These are phyloP conservation scores for Annulohypoxylon stygium DNA, from an alignment of 495 filamentous ascomycete genomes.

Conservation along the genomic window DNA sequence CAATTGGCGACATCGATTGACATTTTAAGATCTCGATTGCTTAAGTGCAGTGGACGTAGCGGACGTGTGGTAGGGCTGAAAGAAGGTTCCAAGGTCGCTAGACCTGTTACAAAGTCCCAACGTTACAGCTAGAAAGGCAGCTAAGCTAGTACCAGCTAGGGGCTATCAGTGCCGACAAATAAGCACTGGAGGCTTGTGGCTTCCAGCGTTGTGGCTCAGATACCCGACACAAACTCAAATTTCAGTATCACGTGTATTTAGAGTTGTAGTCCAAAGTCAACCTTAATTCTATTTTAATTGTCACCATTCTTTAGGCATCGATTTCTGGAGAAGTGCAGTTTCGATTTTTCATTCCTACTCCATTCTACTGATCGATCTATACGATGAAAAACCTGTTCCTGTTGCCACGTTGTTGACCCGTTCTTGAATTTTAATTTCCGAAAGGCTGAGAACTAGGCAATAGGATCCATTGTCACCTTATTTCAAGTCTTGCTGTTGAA, in stretches of 20 bases:
- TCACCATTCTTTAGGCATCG: slow-evolving; percentile 10
- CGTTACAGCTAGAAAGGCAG: background rate
- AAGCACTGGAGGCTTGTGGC: slow-evolving; percentile 10
- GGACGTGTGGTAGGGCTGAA: slow-evolving; percentile 38
- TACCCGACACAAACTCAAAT: no score
- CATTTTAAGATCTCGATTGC: slow-evolving; percentile 35
- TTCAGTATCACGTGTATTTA: slow-evolving; percentile 23
- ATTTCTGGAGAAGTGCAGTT: background rate
- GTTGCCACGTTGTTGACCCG: background rate
- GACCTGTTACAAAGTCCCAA: background rate
- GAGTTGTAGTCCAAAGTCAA: background rate
- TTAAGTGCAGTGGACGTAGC: background rate
- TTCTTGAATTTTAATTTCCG: background rate
- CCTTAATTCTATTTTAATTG: background rate
- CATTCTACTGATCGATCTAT: background rate
- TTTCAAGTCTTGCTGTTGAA: background rate
- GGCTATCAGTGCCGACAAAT: background rate
- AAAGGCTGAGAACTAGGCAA: background rate
- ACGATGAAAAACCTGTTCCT: background rate
- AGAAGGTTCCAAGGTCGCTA: slow-evolving; percentile 5
- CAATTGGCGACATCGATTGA: slow-evolving; percentile 23
- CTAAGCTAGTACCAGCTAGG: background rate
- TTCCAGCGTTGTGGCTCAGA: slow-evolving; percentile 5
- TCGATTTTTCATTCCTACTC: background rate
- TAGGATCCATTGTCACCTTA: background rate